A percentile compares a stretch with the other conserved stretches of the same genome.
Conservation (phyloP, 2,329 filamentous ascomycete genomes). For the Aureobasidium melanogenum region DNA sequence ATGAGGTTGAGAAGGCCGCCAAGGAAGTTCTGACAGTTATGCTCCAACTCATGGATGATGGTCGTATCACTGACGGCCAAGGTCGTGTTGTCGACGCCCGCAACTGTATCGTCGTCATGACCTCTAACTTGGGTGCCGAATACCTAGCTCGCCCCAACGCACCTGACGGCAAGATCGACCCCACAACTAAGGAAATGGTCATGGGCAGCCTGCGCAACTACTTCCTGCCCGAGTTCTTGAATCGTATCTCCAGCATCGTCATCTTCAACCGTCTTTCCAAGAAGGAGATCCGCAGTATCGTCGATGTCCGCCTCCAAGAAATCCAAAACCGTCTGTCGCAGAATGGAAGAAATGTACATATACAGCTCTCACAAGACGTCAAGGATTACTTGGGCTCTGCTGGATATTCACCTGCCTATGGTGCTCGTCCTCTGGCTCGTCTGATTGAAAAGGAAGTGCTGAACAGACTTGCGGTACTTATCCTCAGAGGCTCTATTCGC, state of each 20-base stretch:
- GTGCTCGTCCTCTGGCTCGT: conserved; percentile 76
- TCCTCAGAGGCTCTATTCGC: conserved; percentile 72
- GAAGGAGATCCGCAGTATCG: conserved; percentile 86
- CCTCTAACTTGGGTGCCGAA: conserved; percentile 91
- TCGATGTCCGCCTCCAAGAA: conserved; percentile 78
- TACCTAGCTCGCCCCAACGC: conserved; percentile 73
- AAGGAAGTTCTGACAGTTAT: conserved; percentile 96
- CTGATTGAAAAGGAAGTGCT: conserved; percentile 97
- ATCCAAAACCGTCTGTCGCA: conserved; percentile 83
- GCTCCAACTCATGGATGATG: conserved; percentile 98
- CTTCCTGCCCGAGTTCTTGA: conserved; percentile 97
- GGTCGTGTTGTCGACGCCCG: conserved; percentile 88
- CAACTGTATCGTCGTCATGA: conserved; percentile 99
- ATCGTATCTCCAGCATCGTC: conserved; percentile 90
- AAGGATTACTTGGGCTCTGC: conserved; percentile 87
- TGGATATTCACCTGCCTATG: conserved; percentile 92
- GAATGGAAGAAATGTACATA: conserved; percentile 79
- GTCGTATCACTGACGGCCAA: conserved; percentile 96
- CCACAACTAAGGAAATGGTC: conserved; percentile 76
- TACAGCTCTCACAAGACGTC: conserved; percentile 73
- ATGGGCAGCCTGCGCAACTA: conserved; percentile 87
- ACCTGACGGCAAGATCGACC: conserved; percentile 77
- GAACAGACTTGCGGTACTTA: conserved; percentile 84
- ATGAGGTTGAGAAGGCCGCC: conserved; percentile 96
- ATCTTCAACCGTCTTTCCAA: conserved; percentile 97